Base-by-base conservation (phyloP, 2,329 filamentous ascomycete genomes). In the Tolypocladium tundrense region DNA sequence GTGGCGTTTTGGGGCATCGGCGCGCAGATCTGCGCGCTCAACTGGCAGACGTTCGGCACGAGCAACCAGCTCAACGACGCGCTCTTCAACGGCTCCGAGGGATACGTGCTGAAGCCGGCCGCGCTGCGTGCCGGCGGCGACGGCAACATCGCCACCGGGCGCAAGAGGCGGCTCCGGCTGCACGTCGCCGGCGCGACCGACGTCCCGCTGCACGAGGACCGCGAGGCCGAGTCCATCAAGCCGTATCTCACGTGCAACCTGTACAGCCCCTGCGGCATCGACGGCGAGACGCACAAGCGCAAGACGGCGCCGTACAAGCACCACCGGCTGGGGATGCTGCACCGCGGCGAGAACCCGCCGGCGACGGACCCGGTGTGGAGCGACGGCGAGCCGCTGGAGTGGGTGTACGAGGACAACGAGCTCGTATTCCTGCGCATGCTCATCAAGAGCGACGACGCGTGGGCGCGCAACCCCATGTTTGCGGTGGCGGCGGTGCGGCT, bases 31-130 rank as follows among this genome's bases (percentile, higher is more conserved):
- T 87, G 84, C 66, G 86, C 86, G 3, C 75, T 88, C 56, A 88
- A 88, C 70, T 86, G 85, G 82, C 86, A 88, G 65, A 86, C 79
- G 0, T 88, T 87, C 62, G 84, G 83, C 40, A 79, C 80, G 8
- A 79, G 79, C 65, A 85, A 86, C 73, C 86, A 88, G 68, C 74
- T 88, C 62, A 88, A 88, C 66, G 84, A 87, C 64, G 86, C 85
- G 0, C 73, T 88, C 0, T 88, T 88, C 68, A 78, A 75, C 53
- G 84, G 84, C 14, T 83, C 84, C 0, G 82, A 83, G 35, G 86
- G 86, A 9, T 88, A 82, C 64, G 79, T 88, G 1, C 73, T 88
- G 27, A 88, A 88, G 67, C 86, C 86, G 0, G 76, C 78, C 0
- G 75, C 79, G 1, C 73, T 88, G 1, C 81, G 85, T 3, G 68